phyloP scores from a whole-genome alignment of 225 moss, liverwort and hornwort species.

The Sphagnum contortum region DNA sequence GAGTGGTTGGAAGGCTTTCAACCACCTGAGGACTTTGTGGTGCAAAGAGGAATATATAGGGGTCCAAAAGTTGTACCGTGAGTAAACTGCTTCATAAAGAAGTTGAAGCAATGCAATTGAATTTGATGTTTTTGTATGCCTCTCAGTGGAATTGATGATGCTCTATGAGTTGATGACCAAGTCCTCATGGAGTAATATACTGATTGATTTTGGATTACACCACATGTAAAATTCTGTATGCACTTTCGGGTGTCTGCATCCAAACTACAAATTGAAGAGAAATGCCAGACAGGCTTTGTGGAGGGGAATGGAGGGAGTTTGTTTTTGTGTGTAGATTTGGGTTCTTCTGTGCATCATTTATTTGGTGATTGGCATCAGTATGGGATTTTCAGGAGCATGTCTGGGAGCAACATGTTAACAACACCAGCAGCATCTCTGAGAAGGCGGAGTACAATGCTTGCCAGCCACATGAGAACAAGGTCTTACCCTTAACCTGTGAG shows the following conservation, averaged over 20 bases:
- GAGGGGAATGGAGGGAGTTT: neutral
- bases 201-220: too few species aligned
- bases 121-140: neutral
- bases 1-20: slow-evolving; percentile 75
- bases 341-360: neutral
- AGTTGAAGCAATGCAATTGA: neutral
- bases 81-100: slow-evolving; percentile 13
- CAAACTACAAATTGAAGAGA: too few species aligned
- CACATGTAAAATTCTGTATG: too few species aligned
- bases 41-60: slow-evolving; percentile 61
- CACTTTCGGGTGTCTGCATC: too few species aligned
- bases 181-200: neutral
- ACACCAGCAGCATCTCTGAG: neutral
- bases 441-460: neutral
- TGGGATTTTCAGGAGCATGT: slow-evolving; percentile 3
- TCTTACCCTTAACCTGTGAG: neutral
- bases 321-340: neutral
- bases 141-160: neutral
- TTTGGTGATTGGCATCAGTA: neutral
- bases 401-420: neutral
- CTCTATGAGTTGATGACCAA: neutral
- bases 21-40: slow-evolving; percentile 91
- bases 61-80: slow-evolving; percentile 61
- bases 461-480: neutral
- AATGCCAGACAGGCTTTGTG: too few species aligned